Evolutionary conservation across 495 filamentous ascomycete genomes (phyloP).

Genomic region (Neurospora tetraspora): DNA sequence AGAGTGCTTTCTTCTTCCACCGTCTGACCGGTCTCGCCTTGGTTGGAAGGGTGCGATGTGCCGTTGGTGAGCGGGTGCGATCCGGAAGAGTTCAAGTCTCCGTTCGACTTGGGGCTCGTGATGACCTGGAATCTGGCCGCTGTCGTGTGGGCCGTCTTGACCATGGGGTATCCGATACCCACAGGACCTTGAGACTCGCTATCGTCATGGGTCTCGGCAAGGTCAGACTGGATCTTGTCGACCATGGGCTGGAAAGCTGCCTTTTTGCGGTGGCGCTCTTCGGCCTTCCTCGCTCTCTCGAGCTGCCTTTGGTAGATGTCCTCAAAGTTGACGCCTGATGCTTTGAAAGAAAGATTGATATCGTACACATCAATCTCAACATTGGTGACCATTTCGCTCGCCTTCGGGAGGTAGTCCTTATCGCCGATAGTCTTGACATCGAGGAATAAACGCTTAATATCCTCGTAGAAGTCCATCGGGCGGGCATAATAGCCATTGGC

Average conservation of each 20-base stretch:
- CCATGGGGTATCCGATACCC: constrained; percentile 48
- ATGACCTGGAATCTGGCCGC: constrained; percentile 37
- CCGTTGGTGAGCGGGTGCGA: constrained; percentile 54
- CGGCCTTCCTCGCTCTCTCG: constrained; percentile 53
- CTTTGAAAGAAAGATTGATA: constrained; percentile 51
- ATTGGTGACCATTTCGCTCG: constrained; percentile 82
- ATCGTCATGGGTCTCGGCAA: constrained; percentile 20
- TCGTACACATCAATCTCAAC: constrained; percentile 80
- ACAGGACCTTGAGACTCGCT: constrained; percentile 45
- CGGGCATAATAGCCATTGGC: constrained; percentile 93
- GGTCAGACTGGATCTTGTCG: constrained; percentile 26
- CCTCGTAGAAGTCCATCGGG: constrained; percentile 74
- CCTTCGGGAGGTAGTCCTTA: constrained; percentile 66
- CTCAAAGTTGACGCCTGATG: constrained; percentile 27
- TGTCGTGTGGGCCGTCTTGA: constrained; percentile 33
- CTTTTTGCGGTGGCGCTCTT: constrained; percentile 49
- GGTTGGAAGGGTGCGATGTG: constrained; percentile 47
- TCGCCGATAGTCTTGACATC: constrained; percentile 72
- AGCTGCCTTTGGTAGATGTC: constrained; percentile 64
- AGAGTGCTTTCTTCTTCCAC: constrained; percentile 38
- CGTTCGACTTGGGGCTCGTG: constrained; percentile 37
- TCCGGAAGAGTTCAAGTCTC: constrained; percentile 38
- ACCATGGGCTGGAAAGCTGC: constrained; percentile 36
- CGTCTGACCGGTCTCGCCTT: constrained; percentile 46
- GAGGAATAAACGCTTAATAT: constrained; percentile 72